Conservation (phyloP, 2,329 filamentous ascomycete species). For the Monosporascus sp. region DNA sequence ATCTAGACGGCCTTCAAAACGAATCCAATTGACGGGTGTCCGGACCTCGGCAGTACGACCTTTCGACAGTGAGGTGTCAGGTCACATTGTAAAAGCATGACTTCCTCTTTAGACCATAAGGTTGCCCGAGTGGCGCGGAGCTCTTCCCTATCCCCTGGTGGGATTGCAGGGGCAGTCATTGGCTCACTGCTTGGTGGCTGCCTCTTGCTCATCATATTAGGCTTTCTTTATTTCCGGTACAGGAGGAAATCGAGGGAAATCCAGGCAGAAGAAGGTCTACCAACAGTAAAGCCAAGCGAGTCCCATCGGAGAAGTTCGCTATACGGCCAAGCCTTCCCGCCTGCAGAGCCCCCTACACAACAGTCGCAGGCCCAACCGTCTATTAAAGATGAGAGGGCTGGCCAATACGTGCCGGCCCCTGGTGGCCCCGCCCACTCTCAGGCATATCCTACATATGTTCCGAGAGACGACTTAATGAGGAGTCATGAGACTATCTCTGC, state of each 20-base stretch:
- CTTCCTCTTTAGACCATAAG: conserved; percentile 10
- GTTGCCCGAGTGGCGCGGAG: conserved; percentile 18
- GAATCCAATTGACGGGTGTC: no score
- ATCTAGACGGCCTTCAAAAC: background rate
- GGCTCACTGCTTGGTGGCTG: conserved; percentile 24
- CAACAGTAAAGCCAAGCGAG: conserved; percentile 10
- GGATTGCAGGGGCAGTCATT: conserved; percentile 26
- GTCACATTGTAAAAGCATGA: conserved; percentile 8
- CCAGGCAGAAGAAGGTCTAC: conserved; percentile 14
- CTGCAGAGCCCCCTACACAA: conserved; percentile 6
- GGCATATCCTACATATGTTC: conserved; percentile 9
- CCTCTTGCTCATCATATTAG: conserved; percentile 22
- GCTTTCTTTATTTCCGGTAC: conserved; percentile 28
- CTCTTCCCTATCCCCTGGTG: conserved; percentile 20
- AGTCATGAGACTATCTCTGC: conserved; percentile 11
- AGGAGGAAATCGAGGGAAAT: conserved; percentile 18
- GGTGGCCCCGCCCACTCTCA: conserved; percentile 10
- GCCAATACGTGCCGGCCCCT: conserved; percentile 8
- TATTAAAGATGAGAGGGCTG: conserved; percentile 13
- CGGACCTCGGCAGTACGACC: no score
- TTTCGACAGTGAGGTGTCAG: no score
- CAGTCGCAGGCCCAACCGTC: conserved; percentile 8
- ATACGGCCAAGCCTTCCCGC: conserved; percentile 10
- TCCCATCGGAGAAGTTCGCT: conserved; percentile 10
- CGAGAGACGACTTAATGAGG: conserved; percentile 15